Evolutionary conservation across 805 yeast species (phyloP), one percentile per base, ranked within the genome.

Genomic region (Saccharomycopsis selenospora): DNA sequence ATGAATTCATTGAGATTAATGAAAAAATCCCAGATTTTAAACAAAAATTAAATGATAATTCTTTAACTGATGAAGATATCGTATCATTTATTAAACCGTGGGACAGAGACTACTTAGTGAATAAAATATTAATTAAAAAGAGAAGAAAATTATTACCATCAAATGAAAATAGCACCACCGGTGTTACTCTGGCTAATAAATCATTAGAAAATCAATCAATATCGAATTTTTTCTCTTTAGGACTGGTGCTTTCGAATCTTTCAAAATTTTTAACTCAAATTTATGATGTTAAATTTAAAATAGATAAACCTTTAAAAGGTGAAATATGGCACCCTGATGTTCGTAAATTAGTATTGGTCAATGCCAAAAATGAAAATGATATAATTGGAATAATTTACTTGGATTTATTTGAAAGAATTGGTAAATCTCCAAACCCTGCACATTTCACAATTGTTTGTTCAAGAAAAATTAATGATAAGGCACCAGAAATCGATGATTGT

Each of bases 371-470:
- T 28, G 65, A 67, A 1, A 75, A 76, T 14, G 84, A 80, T 0
- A 61, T 80, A 24, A 72, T 85, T 38, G 99, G 98, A 1, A 77
- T 83, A 43, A 78, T 93, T 23, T 93, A 93, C 61, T 76, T 95
- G 56, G 99, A 93, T 62, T 70, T 93, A 46, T 86, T 91, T 70
- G 82, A 84, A 54, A 73, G 95, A 47, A 72, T 71, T 6, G 82
- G 83, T 11, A 85, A 85, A 63, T 77, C 85, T 1, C 80, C 87
- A 1, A 80, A 83, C 50, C 97, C 99, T 1, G 95, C 98, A 0
- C 99, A 93, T 66, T 93, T 87, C 66, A 93, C 98, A 0, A 86
- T 93, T 5, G 88, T 93, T 53, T 93, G 98, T 59, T 86, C 96
- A n/a, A 75, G 98, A 56, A 77, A 79, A 58, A 75, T 88, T 13